Evolutionary conservation across 2,329 filamentous ascomycete genomes (phyloP).

Genomic region (Beauveria sp.): DNA sequence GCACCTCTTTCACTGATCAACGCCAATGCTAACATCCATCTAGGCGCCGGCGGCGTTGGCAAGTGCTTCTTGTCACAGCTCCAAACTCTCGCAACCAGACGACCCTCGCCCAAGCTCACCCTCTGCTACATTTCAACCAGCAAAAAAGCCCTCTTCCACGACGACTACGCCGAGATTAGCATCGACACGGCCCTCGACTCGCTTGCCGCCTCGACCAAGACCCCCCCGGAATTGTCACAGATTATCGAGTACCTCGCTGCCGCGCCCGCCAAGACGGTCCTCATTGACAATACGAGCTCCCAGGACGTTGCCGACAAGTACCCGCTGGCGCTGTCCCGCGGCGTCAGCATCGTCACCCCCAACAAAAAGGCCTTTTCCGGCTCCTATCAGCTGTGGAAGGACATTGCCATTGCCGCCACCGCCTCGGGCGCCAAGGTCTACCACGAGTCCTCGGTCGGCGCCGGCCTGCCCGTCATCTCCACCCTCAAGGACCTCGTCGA

Average conservation of each 20-base stretch:
- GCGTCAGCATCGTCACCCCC: conserved; percentile 87
- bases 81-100: conserved; percentile 55
- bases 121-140: conserved; percentile 83
- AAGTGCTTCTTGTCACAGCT: conserved; percentile 86
- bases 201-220: conserved; percentile 55
- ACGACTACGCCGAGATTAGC: conserved; percentile 61
- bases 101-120: conserved; percentile 61
- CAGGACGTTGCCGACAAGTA: conserved; percentile 78
- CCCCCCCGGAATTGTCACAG: conserved; percentile 60
- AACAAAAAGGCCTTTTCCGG: conserved; percentile 98
- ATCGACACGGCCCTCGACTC: conserved; percentile 54
- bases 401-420: conserved; percentile 70
- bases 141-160: conserved; percentile 70
- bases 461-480: conserved; percentile 86
- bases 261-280: conserved; percentile 69
- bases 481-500: conserved; percentile 91
- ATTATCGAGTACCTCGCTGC: conserved; percentile 70
- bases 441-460: conserved; percentile 92
- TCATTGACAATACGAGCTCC: conserved; percentile 95
- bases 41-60: conserved; percentile 88
- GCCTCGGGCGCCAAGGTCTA: conserved; percentile 73
- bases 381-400: conserved; percentile 71
- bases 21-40: conserved; percentile 6
- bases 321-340: conserved; percentile 69
- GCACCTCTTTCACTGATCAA: not conserved